Conservation (phyloP, 1,139 yeast species). For the Geotrichum candidum region DNA sequence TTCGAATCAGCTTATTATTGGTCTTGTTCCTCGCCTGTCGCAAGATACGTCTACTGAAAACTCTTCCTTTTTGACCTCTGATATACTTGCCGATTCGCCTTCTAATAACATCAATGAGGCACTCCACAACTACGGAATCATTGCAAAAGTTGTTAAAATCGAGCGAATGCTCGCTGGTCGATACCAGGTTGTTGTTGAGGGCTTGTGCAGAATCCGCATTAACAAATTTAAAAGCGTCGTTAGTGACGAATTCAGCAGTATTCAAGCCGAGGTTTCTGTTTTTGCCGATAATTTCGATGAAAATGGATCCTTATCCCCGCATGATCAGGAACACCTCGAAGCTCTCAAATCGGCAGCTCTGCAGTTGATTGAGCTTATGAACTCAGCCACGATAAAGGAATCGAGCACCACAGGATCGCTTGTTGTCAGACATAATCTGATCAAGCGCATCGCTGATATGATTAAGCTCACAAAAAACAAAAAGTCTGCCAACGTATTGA, state of each 20-base stretch:
- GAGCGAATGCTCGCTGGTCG: slow-evolving; percentile 19
- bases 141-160: slow-evolving; percentile 25
- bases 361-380: slow-evolving; percentile 8
- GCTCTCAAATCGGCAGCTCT: slow-evolving; percentile 9
- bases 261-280: slow-evolving; percentile 16
- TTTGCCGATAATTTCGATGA: neutral
- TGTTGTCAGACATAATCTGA: slow-evolving; percentile 3
- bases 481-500: slow-evolving; percentile 31
- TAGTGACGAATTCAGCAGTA: slow-evolving; percentile 17
- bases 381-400: neutral
- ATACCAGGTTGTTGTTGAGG: slow-evolving; percentile 25
- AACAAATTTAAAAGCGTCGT: slow-evolving; percentile 9
- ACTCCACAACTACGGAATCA: slow-evolving; percentile 23
- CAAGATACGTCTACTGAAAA: slow-evolving; percentile 6
- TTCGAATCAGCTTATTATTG: slow-evolving; percentile 3
- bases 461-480: slow-evolving; percentile 15
- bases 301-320: neutral
- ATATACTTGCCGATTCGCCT: neutral
- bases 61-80: slow-evolving; percentile 4
- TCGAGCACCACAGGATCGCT: slow-evolving; percentile 2
- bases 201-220: slow-evolving; percentile 25
- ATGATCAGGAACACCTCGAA: slow-evolving; percentile 11
- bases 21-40: slow-evolving; percentile 13
- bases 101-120: neutral
- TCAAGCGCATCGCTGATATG: slow-evolving; percentile 8